phyloP scores from a whole-genome alignment of 2,329 filamentous ascomycete genomes.

The Fusarium incarnatum region DNA sequence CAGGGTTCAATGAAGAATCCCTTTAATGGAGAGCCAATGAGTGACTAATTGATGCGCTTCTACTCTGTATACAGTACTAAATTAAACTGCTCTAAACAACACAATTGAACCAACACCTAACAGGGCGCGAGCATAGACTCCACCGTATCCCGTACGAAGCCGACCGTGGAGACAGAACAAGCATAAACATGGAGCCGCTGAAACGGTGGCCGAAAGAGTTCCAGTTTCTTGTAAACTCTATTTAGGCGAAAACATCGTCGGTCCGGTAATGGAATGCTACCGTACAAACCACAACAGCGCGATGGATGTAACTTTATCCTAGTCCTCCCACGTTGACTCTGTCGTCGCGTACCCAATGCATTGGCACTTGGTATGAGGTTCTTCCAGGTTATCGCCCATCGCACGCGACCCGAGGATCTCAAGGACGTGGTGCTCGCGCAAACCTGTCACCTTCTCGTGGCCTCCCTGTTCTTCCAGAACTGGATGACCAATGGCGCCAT shows the following conservation, averaged over 20 bases:
- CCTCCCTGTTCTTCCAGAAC: constrained; percentile 4
- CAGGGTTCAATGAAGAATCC: background rate
- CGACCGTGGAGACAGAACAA: background rate
- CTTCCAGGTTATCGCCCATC: background rate
- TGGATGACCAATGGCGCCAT: background rate
- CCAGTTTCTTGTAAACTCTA: background rate
- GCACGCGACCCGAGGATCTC: background rate
- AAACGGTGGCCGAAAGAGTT: background rate
- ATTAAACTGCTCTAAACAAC: background rate
- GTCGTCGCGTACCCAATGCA: background rate
- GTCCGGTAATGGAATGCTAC: background rate
- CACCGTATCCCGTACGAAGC: constrained; percentile 17
- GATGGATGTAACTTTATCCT: background rate
- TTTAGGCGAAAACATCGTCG: background rate
- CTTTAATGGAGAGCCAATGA: background rate
- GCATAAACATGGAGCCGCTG: background rate
- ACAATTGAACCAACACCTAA: background rate
- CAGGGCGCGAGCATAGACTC: background rate
- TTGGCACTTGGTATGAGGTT: background rate
- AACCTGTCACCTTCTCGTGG: background rate
- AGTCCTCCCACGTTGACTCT: background rate
- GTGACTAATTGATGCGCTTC: background rate
- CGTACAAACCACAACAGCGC: background rate
- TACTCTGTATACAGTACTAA: background rate
- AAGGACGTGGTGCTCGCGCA: background rate